Base-by-base conservation (phyloP, 331 rosid genomes). In the Prunus yedoensis region DNA sequence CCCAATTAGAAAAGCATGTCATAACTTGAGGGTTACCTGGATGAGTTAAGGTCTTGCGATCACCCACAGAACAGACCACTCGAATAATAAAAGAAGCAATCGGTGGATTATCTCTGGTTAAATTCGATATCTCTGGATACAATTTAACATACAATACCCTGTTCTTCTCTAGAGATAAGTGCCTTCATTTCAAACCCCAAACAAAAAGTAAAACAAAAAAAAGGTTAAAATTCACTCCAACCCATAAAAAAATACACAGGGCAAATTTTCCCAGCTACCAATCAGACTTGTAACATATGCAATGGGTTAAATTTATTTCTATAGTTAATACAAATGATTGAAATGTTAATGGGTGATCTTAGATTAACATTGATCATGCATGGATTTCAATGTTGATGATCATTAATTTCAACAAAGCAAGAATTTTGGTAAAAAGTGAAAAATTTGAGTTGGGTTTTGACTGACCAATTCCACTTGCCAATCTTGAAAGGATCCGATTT, bases 401-500 rank as follows among this genome's bases (percentile, higher is more conserved):
- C 66, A 3, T 32, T 27, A 25, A 45, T 56, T 13, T 35, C 5
- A 46, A 28, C 14, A 74, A 43, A 27, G 5, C 15, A 27, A 8
- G 32, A 3, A 35, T 7, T 11, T 30, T 18, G 46, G 47, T 43
- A 4, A 68, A 1, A 70, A 38, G 27, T 7, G 46, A 20, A 49
- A 60, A 66, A 2, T 58, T 17, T n/a, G 32, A 59, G 65, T 2
- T 25, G 65, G 16, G 17, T 3, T 15, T 51, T 70, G 10, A 51
- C 75, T 68, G 68, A 94, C 99, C 99, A 94, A 20, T 94, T 94
- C 99, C 99, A 94, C 66, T 82, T 86, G 54, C 99, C 99, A 66
- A 94, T 86, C 80, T 84, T 94, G 96, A 94, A 94, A 69, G 99
- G 94, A 83, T 94, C 99, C 60, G 99, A 94, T 80, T 92, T 94